These are phyloP conservation scores for Russula olivacea DNA, from an alignment of 768 basidiomycete species.

Conservation along the genomic window DNA sequence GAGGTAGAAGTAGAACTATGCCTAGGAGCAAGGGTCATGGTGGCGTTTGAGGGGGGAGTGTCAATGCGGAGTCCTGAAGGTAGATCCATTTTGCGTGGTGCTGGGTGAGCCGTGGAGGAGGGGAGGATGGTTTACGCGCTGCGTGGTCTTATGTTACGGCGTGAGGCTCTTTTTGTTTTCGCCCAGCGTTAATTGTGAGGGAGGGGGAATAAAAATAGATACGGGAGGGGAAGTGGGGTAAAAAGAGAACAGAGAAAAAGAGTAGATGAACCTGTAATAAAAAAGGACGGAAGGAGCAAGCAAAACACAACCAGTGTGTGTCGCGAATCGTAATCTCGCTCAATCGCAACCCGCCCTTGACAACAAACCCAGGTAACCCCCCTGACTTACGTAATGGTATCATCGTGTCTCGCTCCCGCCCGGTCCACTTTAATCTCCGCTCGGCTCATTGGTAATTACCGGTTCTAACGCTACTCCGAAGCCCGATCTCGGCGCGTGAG, in stretches of 20 bases:
- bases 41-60: slow-evolving; percentile 44
- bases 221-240: slow-evolving; percentile 19
- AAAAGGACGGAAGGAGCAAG: background rate
- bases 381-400: background rate
- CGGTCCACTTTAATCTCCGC: background rate
- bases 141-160: slow-evolving; percentile 25
- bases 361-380: background rate
- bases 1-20: slow-evolving; percentile 43
- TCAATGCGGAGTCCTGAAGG: slow-evolving; percentile 55
- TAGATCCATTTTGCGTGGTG: slow-evolving; percentile 47
- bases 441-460: background rate
- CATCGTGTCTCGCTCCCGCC: background rate
- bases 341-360: background rate
- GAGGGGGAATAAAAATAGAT: slow-evolving; percentile 27
- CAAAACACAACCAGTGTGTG: slow-evolving; percentile 7
- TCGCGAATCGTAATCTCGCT: background rate
- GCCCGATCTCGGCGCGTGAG: background rate
- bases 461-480: background rate
- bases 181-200: background rate
- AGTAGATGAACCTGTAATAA: slow-evolving; percentile 15
- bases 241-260: slow-evolving; percentile 16
- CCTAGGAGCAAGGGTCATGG: slow-evolving; percentile 45
- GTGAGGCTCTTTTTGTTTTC: slow-evolving; percentile 3
- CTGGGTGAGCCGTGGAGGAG: slow-evolving; percentile 30
- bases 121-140: slow-evolving; percentile 31